These are phyloP conservation scores for Trichoderma atrobrunneum DNA, from an alignment of 2,329 filamentous ascomycete genomes.

Conservation along the genomic window DNA sequence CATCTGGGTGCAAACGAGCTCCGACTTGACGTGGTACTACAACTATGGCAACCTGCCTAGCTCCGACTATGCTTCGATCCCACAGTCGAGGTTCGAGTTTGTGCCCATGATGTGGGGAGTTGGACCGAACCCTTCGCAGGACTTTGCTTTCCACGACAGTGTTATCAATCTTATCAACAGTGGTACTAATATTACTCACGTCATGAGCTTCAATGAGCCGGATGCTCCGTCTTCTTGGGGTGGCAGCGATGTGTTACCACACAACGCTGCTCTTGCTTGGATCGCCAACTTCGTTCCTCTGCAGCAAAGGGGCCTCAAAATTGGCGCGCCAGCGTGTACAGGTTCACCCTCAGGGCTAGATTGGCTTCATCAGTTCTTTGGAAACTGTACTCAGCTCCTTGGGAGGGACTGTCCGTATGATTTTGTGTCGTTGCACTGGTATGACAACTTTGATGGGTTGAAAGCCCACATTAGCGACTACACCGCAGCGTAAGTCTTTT, in stretches of 20 bases:
- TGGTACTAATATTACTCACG: conserved; percentile 59
- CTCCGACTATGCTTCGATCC: conserved; percentile 43
- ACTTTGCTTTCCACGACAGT: conserved; percentile 58
- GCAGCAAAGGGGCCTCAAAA: conserved; percentile 58
- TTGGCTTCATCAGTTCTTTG: conserved; percentile 67
- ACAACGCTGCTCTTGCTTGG: conserved; percentile 65
- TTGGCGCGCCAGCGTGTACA: conserved; percentile 64
- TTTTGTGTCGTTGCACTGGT: conserved; percentile 65
- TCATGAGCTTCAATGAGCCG: conserved; percentile 77
- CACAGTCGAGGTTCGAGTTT: conserved; percentile 63
- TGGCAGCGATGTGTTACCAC: conserved; percentile 60
- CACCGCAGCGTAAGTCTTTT: conserved; percentile 15
- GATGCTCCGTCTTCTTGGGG: conserved; percentile 56
- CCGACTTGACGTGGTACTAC: conserved; percentile 78
- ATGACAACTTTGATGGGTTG: conserved; percentile 67
- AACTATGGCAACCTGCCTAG: conserved; percentile 66
- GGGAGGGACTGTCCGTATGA: conserved; percentile 53
- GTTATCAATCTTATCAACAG: conserved; percentile 53
- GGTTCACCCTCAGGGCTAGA: conserved; percentile 55
- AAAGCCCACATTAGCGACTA: conserved; percentile 61
- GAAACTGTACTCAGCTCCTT: conserved; percentile 50
- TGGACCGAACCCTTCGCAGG: conserved; percentile 41
- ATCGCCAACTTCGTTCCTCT: conserved; percentile 69
- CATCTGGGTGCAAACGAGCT: conserved; percentile 57
- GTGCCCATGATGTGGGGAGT: conserved; percentile 79